Evolutionary conservation across 2,329 filamentous ascomycete genomes (phyloP), one percentile per base, ranked within the genome.

Genomic region (Aureobasidium musti): DNA sequence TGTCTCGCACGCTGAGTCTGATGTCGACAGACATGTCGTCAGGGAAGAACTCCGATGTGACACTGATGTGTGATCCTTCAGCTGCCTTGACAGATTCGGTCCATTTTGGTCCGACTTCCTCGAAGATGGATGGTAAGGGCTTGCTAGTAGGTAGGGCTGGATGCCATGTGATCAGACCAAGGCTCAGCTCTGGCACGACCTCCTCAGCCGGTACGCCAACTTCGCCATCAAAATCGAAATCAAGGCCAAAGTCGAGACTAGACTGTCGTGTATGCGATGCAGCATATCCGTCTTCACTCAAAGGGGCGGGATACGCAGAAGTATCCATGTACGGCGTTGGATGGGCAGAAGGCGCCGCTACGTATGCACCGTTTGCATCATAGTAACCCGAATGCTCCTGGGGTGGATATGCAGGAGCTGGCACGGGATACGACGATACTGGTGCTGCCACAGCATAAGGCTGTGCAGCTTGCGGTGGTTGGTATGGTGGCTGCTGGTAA

Each of bases 31-130:
- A 74, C 66, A 79, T 79, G 14, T 79, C 76, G 3, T 75, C 68
- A 5, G 76, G 78, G 69, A 83, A 81, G 68, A 84, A 84, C 61
- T 81, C 78, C 1, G 83, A 85, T 1, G 49, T 53, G 3, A 83
- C 78, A 43, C 80, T 82, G 57, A 79, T 78, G 17, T 79, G 80
- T 30, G 80, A 78, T 26, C 72, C 71, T 7, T 78, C 68, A 50
- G 71, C 73, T 21, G 77, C 73, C 2, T 75, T 73, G 11, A 75
- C 73, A 17, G 78, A 76, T 28, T 78, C 77, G 50, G 79, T 57
- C 26, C 78, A 77, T 67, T 79, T 77, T 56, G 79, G 73, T 70
- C 82, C 80, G 17, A 79, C 80, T 70, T 81, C 78, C 4, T 71
- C 73, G 56, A 77, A 82, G 0, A 77, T 79, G 1, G 78, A 73